Percentiles rank a stretch among this genome's conserved stretches.
Evolutionary conservation across 495 filamentous ascomycete species (phyloP).

Genomic region (Apiosordaria backusii): DNA sequence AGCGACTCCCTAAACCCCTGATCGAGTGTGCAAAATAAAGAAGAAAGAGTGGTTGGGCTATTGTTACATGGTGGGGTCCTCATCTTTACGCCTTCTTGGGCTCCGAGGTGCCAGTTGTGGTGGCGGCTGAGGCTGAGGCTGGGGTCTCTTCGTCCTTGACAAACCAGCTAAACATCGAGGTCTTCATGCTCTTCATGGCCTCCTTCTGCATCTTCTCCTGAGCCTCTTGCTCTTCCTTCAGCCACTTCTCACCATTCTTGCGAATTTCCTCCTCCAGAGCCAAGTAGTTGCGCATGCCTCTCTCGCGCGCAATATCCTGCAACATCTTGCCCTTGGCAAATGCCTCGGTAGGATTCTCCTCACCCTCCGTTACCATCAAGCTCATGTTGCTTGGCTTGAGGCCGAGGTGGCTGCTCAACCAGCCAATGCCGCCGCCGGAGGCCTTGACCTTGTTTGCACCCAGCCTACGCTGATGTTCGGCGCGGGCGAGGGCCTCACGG

Average conservation of each 20-base stretch:
- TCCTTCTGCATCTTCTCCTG: conserved; percentile 84
- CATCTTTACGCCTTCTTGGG: conserved; percentile 15
- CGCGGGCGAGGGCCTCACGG: conserved; percentile 79
- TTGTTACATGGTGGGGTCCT: neutral
- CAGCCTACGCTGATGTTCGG: conserved; percentile 72
- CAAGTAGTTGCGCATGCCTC: conserved; percentile 86
- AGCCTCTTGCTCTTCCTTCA: conserved; percentile 81
- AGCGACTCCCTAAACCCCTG: neutral
- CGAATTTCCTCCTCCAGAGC: conserved; percentile 81
- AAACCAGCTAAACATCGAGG: conserved; percentile 50
- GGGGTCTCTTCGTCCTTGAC: conserved; percentile 12
- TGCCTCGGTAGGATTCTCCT: conserved; percentile 65
- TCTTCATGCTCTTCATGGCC: conserved; percentile 77
- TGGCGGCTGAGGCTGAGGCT: neutral
- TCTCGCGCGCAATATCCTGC: conserved; percentile 85
- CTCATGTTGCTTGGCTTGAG: conserved; percentile 60
- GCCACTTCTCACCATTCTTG: conserved; percentile 89
- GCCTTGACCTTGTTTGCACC: conserved; percentile 66
- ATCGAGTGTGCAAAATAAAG: neutral
- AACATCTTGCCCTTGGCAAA: conserved; percentile 90
- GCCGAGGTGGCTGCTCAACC: conserved; percentile 67
- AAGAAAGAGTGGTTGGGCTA: neutral
- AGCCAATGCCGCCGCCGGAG: conserved; percentile 53
- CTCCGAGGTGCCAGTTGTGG: neutral
- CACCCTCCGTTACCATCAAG: conserved; percentile 57